Evolutionary conservation across 768 basidiomycete genomes (phyloP).

Genomic region (Auricularia cornea): DNA sequence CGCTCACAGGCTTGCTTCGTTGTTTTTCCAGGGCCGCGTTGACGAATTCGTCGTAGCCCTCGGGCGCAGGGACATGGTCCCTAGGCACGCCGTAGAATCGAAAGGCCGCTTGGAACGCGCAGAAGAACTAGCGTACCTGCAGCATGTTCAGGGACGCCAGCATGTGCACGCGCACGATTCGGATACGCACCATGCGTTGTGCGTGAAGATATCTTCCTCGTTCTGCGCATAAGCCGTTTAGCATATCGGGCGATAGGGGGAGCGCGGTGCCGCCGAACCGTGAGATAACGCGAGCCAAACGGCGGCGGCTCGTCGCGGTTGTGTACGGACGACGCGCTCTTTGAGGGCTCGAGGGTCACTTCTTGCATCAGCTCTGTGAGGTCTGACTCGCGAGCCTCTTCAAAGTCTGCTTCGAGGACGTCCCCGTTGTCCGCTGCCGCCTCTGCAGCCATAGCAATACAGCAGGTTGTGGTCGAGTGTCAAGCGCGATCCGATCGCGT

Average conservation of each 20-base stretch:
- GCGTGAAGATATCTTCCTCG: constrained; percentile 55
- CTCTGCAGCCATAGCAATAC: too few relatives aligned
- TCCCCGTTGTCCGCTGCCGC: too few relatives aligned
- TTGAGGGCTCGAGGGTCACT: constrained; percentile 1
- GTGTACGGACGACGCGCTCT: constrained; percentile 57
- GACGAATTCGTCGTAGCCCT: constrained; percentile 72
- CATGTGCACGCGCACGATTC: not conserved
- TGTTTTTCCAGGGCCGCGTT: constrained; percentile 63
- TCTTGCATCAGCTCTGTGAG: not conserved
- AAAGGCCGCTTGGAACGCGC: not conserved
- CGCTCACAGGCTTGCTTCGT: constrained; percentile 60
- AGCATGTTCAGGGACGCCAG: constrained; percentile 1
- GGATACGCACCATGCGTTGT: constrained; percentile 5
- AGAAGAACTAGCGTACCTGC: not conserved
- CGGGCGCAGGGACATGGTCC: constrained; percentile 82
- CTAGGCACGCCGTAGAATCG: not conserved
- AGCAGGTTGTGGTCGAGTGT: too few relatives aligned
- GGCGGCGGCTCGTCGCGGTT: constrained; percentile 50
- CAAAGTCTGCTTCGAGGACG: not conserved
- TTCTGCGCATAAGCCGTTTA: not conserved
- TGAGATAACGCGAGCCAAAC: constrained; percentile 56
- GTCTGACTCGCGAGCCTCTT: not conserved
- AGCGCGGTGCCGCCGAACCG: not conserved
- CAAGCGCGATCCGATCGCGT: too few relatives aligned
- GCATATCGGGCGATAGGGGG: not conserved